Percentiles rank a stretch among this genome's conserved stretches.
Evolutionary conservation across 1,139 yeast species (phyloP).

Genomic region (Meyerozyma smithsonii): DNA sequence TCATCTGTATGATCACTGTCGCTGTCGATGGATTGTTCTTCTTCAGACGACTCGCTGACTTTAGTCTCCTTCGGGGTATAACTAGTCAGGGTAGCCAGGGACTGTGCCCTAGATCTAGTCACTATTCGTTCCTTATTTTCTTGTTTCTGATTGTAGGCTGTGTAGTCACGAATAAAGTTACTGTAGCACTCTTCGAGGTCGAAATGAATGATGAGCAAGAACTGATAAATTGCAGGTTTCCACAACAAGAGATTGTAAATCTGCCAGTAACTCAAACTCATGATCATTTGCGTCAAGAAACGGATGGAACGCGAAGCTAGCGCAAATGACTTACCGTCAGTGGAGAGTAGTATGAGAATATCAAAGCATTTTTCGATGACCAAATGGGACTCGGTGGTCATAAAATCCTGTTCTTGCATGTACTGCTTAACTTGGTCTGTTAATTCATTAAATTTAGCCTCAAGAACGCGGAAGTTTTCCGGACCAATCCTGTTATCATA

Average conservation of each 20-base stretch:
- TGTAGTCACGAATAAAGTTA: constrained; percentile 32
- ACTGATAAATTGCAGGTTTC: constrained; percentile 44
- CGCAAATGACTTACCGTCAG: constrained; percentile 26
- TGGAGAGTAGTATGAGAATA: constrained; percentile 31
- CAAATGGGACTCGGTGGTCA: constrained; percentile 29
- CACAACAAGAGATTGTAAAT: constrained; percentile 37
- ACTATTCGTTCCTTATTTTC: constrained; percentile 3
- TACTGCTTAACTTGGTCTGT: constrained; percentile 24
- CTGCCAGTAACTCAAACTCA: constrained; percentile 45
- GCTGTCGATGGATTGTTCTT: background rate
- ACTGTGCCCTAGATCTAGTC: constrained; percentile 11
- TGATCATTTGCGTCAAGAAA: constrained; percentile 34
- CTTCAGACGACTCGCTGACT: background rate
- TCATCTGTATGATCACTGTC: background rate
- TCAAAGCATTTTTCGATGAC: constrained; percentile 40
- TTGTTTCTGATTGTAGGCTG: constrained; percentile 22
- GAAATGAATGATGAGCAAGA: constrained; percentile 33
- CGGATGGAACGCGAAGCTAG: constrained; percentile 34
- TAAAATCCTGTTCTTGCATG: constrained; percentile 23
- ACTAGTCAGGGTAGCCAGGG: background rate
- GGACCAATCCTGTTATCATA: constrained; percentile 13
- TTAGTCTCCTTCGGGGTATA: background rate
- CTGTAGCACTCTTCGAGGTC: constrained; percentile 38
- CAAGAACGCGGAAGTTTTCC: constrained; percentile 16
- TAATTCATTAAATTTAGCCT: constrained; percentile 22